Percentiles rank a stretch among this genome's conserved stretches.
Evolutionary conservation across 371 early-diverging fungal species (phyloP).

Genomic region (Syncephalis fuscata): DNA sequence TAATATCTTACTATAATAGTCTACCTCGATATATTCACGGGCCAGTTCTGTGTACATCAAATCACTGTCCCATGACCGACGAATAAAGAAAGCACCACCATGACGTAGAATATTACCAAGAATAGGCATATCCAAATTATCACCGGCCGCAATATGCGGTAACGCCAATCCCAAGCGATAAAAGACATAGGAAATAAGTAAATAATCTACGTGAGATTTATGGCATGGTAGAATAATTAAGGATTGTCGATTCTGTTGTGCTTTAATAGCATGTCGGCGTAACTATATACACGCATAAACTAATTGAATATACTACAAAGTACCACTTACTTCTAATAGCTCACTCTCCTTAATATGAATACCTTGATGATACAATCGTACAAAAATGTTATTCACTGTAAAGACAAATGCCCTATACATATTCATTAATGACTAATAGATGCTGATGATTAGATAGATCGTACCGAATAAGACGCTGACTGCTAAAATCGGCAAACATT

Average conservation of each 20-base stretch:
- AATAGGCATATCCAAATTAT: slow-evolving; percentile 69
- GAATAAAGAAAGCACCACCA: slow-evolving; percentile 70
- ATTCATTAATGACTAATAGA: no score
- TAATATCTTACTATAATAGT: neutral
- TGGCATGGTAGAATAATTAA: slow-evolving; percentile 72
- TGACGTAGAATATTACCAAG: slow-evolving; percentile 50
- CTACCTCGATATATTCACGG: slow-evolving; percentile 52
- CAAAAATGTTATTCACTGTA: slow-evolving; percentile 52
- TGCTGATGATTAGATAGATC: no score
- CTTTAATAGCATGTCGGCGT: slow-evolving; percentile 36
- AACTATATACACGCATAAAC: slow-evolving; percentile 17
- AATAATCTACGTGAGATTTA: slow-evolving; percentile 81
- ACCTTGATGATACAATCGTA: slow-evolving; percentile 67
- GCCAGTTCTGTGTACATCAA: slow-evolving; percentile 49
- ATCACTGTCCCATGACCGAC: slow-evolving; percentile 69
- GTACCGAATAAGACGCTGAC: slow-evolving; percentile 20
- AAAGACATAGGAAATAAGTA: slow-evolving; percentile 72
- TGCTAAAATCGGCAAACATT: slow-evolving; percentile 48
- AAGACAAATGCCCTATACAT: slow-evolving; percentile 46
- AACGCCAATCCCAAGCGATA: slow-evolving; percentile 64
- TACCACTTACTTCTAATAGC: slow-evolving; percentile 41
- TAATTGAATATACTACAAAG: neutral
- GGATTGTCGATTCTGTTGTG: slow-evolving; percentile 50
- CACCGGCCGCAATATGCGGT: slow-evolving; percentile 81
- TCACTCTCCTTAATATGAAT: slow-evolving; percentile 70